Evolutionary conservation across 2,329 filamentous ascomycete species (phyloP), one percentile per base, ranked within the genome.

Genomic region (Pyrenophora graminea): DNA sequence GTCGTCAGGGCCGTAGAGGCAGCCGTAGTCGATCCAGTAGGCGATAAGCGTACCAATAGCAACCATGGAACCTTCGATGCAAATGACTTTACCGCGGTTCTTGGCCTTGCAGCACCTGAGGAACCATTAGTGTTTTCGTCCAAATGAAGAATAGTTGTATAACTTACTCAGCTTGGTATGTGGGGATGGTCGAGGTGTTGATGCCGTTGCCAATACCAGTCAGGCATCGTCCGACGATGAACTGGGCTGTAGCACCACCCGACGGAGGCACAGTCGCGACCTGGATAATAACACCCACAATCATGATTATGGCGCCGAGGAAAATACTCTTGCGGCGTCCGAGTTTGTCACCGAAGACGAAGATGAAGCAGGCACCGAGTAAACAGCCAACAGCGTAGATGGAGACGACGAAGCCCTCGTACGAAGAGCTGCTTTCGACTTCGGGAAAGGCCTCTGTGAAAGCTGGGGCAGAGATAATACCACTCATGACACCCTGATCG

Each of bases 1-100:
- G 51, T 61, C 54, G 23, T 63, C 61, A 12, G 65, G 63, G 9
- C 56, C 64, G 50, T 64, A 68, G 5, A 64, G 57, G 59, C 63
- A 75, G 45, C 78, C 78, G 43, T 76, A 80, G 45, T 80, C 77
- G 55, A 79, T 77, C 77, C 78, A 80, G 68, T 80, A 80, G 12
- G 78, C 77, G 39, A 80, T 77, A 19, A 76, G 66, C 37, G 76
- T 79, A 42, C 79, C 78, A 42, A 80, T 77, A 30, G 78, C 77
- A 46, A 80, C 77, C 42, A 74, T 74, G 64, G 78, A 79, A 62
- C 76, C 79, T 62, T 77, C 82, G 42, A 84, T 80, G 68, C 82
- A 83, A 57, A 85, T 84, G 48, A 85, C 71, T 42, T 83, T 78
- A 56, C 83, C 83, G 59, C 83, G 78, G 67, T 84, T 84, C 66